Percentiles rank a stretch among this genome's conserved stretches.
Conservation (phyloP, 805 yeast species). For the Teunomyces aglyptinius region DNA sequence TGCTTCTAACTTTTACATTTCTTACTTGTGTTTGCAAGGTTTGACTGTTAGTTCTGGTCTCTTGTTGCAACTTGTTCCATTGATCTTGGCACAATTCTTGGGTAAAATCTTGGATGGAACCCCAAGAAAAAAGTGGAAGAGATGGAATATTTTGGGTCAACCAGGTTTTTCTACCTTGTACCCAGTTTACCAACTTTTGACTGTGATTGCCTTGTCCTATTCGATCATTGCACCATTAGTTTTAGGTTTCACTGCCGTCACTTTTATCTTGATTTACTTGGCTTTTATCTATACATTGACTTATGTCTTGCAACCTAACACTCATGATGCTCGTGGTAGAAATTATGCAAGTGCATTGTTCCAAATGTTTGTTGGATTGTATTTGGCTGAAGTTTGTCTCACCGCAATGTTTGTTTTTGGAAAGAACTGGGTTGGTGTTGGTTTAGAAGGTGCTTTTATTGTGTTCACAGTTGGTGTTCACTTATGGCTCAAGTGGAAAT, state of each 20-base stretch:
- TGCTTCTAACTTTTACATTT: slow-evolving; percentile 27
- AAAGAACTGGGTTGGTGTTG: slow-evolving; percentile 78
- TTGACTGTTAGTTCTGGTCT: slow-evolving; percentile 23
- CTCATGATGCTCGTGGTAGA: slow-evolving; percentile 67
- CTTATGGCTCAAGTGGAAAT: slow-evolving; percentile 54
- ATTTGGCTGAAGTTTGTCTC: slow-evolving; percentile 68
- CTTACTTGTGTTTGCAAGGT: slow-evolving; percentile 25
- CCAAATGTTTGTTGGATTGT: slow-evolving; percentile 69
- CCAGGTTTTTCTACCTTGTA: slow-evolving; percentile 82
- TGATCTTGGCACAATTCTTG: slow-evolving; percentile 68
- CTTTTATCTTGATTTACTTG: slow-evolving; percentile 54
- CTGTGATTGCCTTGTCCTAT: slow-evolving; percentile 70
- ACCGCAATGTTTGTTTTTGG: slow-evolving; percentile 72
- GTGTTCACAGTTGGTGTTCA: slow-evolving; percentile 60
- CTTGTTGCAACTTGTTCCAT: slow-evolving; percentile 39
- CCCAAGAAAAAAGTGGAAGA: slow-evolving; percentile 89
- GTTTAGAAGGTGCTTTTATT: slow-evolving; percentile 58
- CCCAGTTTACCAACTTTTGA: slow-evolving; percentile 74
- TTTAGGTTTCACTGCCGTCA: slow-evolving; percentile 61
- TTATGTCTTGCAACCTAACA: slow-evolving; percentile 57
- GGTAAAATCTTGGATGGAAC: slow-evolving; percentile 76
- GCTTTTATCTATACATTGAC: slow-evolving; percentile 63
- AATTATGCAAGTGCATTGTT: slow-evolving; percentile 70
- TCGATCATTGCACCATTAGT: slow-evolving; percentile 77
- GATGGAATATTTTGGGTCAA: slow-evolving; percentile 59